Percentiles rank a stretch among this genome's conserved stretches.
Evolutionary conservation across 1,139 yeast species (phyloP).

Genomic region (Lodderomyces orthopsilosis): DNA sequence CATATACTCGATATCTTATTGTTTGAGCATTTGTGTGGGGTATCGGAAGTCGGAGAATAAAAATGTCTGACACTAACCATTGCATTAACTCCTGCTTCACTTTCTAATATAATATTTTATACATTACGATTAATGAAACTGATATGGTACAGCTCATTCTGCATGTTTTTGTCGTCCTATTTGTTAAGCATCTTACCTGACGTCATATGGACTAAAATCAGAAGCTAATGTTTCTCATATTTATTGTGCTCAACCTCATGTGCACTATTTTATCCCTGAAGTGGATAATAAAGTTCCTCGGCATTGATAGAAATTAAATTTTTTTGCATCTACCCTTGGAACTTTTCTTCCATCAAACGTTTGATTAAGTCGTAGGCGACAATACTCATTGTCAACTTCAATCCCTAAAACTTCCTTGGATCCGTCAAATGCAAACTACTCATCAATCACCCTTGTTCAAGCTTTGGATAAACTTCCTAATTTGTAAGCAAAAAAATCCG

Average conservation of each 20-base stretch:
- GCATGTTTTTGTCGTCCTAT: no score
- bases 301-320: background rate
- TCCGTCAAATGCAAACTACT: background rate
- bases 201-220: no score
- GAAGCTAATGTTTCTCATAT: no score
- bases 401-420: background rate
- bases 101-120: no score
- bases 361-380: background rate
- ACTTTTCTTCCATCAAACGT: background rate
- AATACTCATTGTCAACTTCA: background rate
- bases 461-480: no score
- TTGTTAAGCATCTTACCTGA: no score
- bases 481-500: no score
- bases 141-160: no score
- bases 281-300: background rate
- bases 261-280: background rate
- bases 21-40: background rate
- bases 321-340: background rate
- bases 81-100: constrained; percentile 1
- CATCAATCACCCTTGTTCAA: no score
- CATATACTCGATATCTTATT: background rate
- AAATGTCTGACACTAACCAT: background rate
- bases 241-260: no score
- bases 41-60: constrained; percentile 1
- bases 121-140: no score